Percentiles rank a stretch among this genome's conserved stretches.
These are phyloP conservation scores for Thermothielavioides terrestris DNA, from an alignment of 495 filamentous ascomycete genomes.

Conservation along the genomic window DNA sequence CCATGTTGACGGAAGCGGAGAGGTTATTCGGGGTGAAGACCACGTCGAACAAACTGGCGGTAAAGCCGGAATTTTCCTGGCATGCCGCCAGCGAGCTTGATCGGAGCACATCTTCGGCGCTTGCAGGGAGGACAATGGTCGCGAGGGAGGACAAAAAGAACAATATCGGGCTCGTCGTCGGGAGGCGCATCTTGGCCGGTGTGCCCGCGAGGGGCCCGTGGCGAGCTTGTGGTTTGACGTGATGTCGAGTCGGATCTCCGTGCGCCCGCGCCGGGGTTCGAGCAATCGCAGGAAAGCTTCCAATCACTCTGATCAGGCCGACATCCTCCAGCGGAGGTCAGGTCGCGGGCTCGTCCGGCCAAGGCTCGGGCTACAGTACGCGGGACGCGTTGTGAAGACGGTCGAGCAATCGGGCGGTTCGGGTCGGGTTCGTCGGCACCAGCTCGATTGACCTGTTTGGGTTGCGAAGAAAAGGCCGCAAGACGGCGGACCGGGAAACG, in stretches of 20 bases:
- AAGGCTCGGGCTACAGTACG: too few species aligned
- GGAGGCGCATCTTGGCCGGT: conserved; percentile 28
- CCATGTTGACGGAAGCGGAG: conserved; percentile 63
- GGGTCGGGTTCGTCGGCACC: too few species aligned
- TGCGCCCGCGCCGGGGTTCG: too few species aligned
- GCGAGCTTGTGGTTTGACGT: background rate
- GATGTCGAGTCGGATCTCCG: background rate
- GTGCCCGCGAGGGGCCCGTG: background rate
- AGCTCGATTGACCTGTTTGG: background rate
- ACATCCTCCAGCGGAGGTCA: background rate
- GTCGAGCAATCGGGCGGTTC: background rate
- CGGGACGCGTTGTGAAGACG: background rate
- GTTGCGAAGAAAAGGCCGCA: background rate
- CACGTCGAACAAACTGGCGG: conserved; percentile 75
- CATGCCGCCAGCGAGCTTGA: conserved; percentile 74
- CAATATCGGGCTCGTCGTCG: conserved; percentile 22
- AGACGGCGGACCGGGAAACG: background rate
- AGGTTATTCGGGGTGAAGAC: conserved; percentile 68
- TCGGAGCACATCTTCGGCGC: conserved; percentile 42
- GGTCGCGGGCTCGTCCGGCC: background rate
- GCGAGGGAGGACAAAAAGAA: conserved; percentile 29
- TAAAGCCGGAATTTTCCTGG: conserved; percentile 69
- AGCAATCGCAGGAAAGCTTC: too few species aligned
- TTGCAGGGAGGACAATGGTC: conserved; percentile 20
- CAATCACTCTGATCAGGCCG: too few species aligned